Percentiles rank a stretch among this genome's conserved stretches.
phyloP scores from a whole-genome alignment of 129 eudicot genomes.

The Tagetes patula region DNA sequence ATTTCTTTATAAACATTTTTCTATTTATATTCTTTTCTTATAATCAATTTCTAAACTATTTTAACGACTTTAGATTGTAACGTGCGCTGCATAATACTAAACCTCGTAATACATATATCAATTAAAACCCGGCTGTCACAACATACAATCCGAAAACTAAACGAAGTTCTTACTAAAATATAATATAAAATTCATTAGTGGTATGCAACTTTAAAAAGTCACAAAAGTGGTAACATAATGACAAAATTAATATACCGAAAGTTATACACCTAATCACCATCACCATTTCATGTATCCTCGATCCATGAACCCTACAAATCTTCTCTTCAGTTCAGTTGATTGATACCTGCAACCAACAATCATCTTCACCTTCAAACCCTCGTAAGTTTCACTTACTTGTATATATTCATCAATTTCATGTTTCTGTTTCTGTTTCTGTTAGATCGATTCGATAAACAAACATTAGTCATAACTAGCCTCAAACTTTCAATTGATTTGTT shows the following conservation, averaged over 20 bases:
- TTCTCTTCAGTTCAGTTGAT: background rate
- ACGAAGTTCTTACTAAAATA: too few species aligned
- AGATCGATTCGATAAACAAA: slow-evolving; percentile 15
- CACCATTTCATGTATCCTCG: background rate
- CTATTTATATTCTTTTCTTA: too few species aligned
- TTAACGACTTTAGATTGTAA: too few species aligned
- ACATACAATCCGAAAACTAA: too few species aligned
- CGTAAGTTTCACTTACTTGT: slow-evolving; percentile 12
- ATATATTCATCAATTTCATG: background rate
- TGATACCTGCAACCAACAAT: background rate
- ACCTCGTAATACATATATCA: too few species aligned
- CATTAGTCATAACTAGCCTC: background rate
- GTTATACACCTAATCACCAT: slow-evolving; percentile 21
- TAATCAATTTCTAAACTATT: too few species aligned
- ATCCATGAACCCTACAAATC: slow-evolving; percentile 21
- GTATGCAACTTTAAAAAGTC: background rate
- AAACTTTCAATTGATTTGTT: background rate
- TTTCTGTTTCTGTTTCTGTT: background rate
- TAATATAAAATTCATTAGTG: too few species aligned
- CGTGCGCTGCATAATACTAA: too few species aligned
- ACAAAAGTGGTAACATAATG: slow-evolving; percentile 21
- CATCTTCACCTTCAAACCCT: slow-evolving; percentile 11
- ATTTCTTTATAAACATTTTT: too few species aligned
- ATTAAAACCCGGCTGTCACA: too few species aligned
- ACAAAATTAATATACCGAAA: slow-evolving; percentile 24